Evolutionary conservation across 192 early-diverging fungal species (phyloP).

Genomic region (Entomortierella chlamydospora): DNA sequence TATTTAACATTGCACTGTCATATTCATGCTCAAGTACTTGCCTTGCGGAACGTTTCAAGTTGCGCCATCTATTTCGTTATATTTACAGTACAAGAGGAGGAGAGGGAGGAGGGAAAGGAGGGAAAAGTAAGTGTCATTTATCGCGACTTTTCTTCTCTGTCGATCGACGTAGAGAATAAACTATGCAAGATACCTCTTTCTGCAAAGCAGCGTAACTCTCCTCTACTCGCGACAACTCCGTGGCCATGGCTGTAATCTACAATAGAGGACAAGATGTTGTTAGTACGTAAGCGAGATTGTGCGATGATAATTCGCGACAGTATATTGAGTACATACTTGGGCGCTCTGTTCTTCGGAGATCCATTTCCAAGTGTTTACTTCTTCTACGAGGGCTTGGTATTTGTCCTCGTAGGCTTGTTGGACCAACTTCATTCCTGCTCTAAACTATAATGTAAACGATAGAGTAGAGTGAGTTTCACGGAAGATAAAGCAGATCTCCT

Average conservation of each 20-base stretch:
- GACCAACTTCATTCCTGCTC: constrained; percentile 38
- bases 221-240: constrained; percentile 36
- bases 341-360: constrained; percentile 44
- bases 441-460: constrained; percentile 16
- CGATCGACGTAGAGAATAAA: too few relatives aligned
- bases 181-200: constrained; percentile 25
- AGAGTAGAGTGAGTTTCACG: constrained; percentile 4
- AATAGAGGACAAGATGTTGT: neutral
- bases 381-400: constrained; percentile 36
- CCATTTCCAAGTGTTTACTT: constrained; percentile 47
- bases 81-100: neutral
- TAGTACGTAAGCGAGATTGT: neutral
- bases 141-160: too few relatives aligned
- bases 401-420: constrained; percentile 52
- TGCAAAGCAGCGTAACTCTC: constrained; percentile 22
- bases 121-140: too few relatives aligned
- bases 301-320: neutral
- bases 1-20: neutral
- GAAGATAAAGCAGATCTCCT: neutral
- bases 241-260: constrained; percentile 39
- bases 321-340: constrained; percentile 12
- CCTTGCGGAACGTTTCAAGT: constrained; percentile 47
- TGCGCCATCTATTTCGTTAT: constrained; percentile 34
- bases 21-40: neutral
- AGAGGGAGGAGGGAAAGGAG: too few relatives aligned